Evolutionary conservation across 2,329 filamentous ascomycete species (phyloP), one percentile per base, ranked within the genome.

Genomic region (Penicillium sp.): DNA sequence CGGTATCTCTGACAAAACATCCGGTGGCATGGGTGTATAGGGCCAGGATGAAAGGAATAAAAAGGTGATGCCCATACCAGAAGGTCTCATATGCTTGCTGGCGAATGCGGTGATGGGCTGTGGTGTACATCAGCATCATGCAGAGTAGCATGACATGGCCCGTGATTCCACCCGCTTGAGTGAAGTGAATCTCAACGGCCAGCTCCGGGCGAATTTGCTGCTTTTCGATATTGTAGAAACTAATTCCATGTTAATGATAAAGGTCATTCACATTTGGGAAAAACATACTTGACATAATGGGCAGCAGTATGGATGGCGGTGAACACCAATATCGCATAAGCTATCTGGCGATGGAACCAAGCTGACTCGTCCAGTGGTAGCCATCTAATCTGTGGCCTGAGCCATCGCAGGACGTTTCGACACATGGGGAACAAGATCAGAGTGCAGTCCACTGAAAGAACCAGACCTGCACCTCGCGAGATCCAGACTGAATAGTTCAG

Each of bases 31-130:
- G 94, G 11, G 93, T 97, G 75, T 97, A 99, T 63, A 99, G 86
- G 43, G 85, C 93, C 42, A 99, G 81, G 68, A 97, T 77, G 75
- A 99, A 99, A 1, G 94, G 93, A 56, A 99, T 89, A 68, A 97
- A 97, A n/a, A 99, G 83, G 68, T 99, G 94, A 75, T 99, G 94
- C 0, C 92, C 96, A 76, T 99, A 99, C 94, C 94, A 99, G 73
- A 99, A 99, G 0, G 93, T 95, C 77, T 99, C 94, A 70, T 92
- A 99, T 0, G 91, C 96, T 72, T 99, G 94, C 72, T 97, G 93
- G 50, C 94, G 89, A 61, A 99, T 97, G 62, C 90, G 89, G 66
- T 88, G 83, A 70, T 99, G 94, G 3, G 94, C 89, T 0, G 92
- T 97, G 1, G 94, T 99, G 77, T 96, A 99, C 82, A 99, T 99